Base-by-base conservation (phyloP, 2,329 filamentous ascomycete species). In the Trichophyton simii region DNA sequence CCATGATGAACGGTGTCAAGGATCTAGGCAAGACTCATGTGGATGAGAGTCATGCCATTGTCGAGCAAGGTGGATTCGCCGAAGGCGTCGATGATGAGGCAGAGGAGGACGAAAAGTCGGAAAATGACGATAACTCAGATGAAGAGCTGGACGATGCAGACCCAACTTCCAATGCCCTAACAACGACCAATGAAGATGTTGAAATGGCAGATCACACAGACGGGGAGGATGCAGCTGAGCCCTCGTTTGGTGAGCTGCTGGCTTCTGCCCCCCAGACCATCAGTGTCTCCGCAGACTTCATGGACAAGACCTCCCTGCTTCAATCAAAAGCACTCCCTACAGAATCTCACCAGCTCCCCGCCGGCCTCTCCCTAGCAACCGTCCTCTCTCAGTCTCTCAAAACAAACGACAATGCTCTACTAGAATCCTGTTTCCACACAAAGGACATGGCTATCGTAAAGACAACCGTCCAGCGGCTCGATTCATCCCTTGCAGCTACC, bases 321-420 rank as follows among this genome's bases (percentile, higher is more conserved):
- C 52, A 55, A 55, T 55, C 52, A 9, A 74, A 76, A 60, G 72
- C 76, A 34, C 76, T 74, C 66, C 78, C 75, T 62, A 77, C 72
- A 64, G 74, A 77, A 42, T 72, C 77, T 60, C 77, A 87, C 64
- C 80, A 81, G 18, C 72, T 84, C 20, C 87, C 87, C 11, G 86
- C 85, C 11, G 86, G 87, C 63, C 85, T 89, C 63, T 96, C 92
- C 5, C 83, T 99, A 58, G 87, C 88, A 57, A 96, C 90, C 3
- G 90, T 96, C n/a, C 85, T 99, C 63, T 86, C 91, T 13, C 92
- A 97, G 74, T 90, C 94, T 4, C 85, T 99, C 61, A 88, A 87
- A 69, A 96, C 91, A 64, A 94, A 96, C 75, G 94, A 99, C 76
- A 82, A 83, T 64, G 86, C 87, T 65, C 86, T 96, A 59, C 86